Evolutionary conservation across 2,329 filamentous ascomycete genomes (phyloP), one percentile per base, ranked within the genome.

Genomic region (Cladorrhinum sp.): DNA sequence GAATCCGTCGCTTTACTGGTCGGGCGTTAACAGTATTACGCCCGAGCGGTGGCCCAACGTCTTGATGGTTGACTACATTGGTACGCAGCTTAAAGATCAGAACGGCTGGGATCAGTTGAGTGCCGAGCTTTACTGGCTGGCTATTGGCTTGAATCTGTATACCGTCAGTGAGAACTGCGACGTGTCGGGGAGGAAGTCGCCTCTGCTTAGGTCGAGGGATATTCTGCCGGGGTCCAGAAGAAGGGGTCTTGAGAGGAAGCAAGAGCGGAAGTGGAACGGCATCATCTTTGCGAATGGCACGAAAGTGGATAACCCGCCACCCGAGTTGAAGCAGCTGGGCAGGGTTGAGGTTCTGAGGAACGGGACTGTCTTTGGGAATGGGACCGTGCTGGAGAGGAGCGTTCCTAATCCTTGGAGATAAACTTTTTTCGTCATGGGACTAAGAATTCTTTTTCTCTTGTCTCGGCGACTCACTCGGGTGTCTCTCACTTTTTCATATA

Each of bases 1-100:
- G 16, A 74, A 75, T 58, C 73, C 72, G 3, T 62, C 72, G 3
- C 62, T 75, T n/a, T 75, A 75, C 65, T 73, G 68, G 68, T 68
- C 69, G 57, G 71, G 72, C 8, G 65, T 65, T 25, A 62, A 64
- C 32, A 58, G 56, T 23, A 66, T 65, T 29, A 62, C 58, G 12
- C 66, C 66, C 27, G 62, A 66, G 32, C 60, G 59, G 29, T 74
- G 69, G 65, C 72, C 72, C 1, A 73, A 69, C 23, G 72, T 73
- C n/a, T 20, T 72, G 1, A 38, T 74, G 48, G 61, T 71, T 10
- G 71, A 74, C 58, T 74, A 73, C 60, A 66, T 73, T 3, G 72
- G 73, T 18, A 63, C 72, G 0, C 68, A 70, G 18, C 65, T 70
- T n/a, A 61, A 55, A 2, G 64, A 68, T 22, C 67, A 68, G 27